phyloP scores from a whole-genome alignment of 257 asterid genomes.

The Paraleonurus japonicus region DNA sequence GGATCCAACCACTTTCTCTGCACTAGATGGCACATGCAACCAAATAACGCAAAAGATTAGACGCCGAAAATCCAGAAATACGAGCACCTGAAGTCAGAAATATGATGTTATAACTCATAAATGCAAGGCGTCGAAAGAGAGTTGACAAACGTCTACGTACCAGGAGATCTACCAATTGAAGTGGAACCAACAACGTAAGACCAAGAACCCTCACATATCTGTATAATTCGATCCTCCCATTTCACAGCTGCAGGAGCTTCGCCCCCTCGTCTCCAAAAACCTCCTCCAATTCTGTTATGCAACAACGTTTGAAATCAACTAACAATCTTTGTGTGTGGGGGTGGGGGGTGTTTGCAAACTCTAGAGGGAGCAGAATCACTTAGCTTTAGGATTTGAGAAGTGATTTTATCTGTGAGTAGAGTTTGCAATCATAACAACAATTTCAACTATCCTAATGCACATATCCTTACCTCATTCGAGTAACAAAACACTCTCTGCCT shows the following conservation, averaged over 20 bases:
- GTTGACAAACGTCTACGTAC: slow-evolving; percentile 41
- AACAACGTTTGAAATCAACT: background rate
- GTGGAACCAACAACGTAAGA: slow-evolving; percentile 74
- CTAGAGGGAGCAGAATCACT: no score
- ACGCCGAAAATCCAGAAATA: slow-evolving; percentile 8
- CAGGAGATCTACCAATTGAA: slow-evolving; percentile 87
- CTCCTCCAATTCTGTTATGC: slow-evolving; percentile 67
- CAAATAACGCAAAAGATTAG: slow-evolving; percentile 22
- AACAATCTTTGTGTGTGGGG: no score
- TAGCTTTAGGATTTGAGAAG: no score
- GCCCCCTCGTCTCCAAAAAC: slow-evolving; percentile 91
- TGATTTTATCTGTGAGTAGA: no score
- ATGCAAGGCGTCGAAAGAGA: background rate
- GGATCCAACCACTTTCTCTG: slow-evolving; percentile 90
- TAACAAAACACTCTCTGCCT: slow-evolving; percentile 85
- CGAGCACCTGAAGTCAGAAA: background rate
- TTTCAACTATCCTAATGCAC: background rate
- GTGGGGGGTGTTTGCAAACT: no score
- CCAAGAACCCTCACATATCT: slow-evolving; percentile 86
- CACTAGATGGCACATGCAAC: slow-evolving; percentile 55
- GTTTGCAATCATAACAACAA: background rate
- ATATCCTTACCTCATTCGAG: slow-evolving; percentile 66
- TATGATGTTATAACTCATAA: background rate
- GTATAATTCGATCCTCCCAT: slow-evolving; percentile 79
- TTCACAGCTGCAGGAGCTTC: slow-evolving; percentile 75